A percentile compares a stretch with the other conserved stretches of the same genome.
These are phyloP conservation scores for Cubamyces lactineus DNA, from an alignment of 768 basidiomycete species.

Conservation along the genomic window DNA sequence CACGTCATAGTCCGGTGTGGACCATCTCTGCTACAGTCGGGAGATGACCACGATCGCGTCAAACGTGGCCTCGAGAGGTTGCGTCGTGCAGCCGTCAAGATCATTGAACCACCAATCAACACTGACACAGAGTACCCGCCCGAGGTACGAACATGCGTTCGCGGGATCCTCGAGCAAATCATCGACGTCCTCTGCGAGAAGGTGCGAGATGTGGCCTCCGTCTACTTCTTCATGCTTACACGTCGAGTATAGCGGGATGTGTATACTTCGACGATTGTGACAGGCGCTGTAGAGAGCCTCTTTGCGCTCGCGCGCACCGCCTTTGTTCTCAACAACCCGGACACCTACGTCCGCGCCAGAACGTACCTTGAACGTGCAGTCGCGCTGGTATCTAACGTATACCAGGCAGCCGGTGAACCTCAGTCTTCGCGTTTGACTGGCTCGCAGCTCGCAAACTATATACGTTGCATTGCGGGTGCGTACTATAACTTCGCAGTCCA, in stretches of 20 bases:
- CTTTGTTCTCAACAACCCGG: constrained; percentile 44
- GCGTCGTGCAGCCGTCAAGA: constrained; percentile 51
- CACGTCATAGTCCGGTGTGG: constrained; percentile 14
- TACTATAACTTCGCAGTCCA: constrained; percentile 69
- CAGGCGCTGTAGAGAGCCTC: constrained; percentile 55
- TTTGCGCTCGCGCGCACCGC: constrained; percentile 55
- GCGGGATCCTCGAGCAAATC: constrained; percentile 42
- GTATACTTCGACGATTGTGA: constrained; percentile 33
- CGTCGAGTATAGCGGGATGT: neutral
- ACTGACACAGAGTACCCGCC: constrained; percentile 2
- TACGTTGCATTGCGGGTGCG: constrained; percentile 72
- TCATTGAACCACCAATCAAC: constrained; percentile 42
- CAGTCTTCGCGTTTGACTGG: neutral
- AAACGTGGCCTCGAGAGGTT: constrained; percentile 64
- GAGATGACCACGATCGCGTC: constrained; percentile 54
- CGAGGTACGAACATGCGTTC: constrained; percentile 19
- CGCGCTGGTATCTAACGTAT: constrained; percentile 27
- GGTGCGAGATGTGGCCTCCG: constrained; percentile 29
- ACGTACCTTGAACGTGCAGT: constrained; percentile 50
- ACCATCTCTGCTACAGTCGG: constrained; percentile 15
- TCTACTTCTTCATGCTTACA: neutral
- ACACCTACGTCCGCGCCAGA: constrained; percentile 51
- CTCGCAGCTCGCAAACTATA: constrained; percentile 49
- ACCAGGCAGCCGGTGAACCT: neutral
- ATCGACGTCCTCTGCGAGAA: constrained; percentile 37